These are phyloP conservation scores for Ceratocystis papillata DNA, from an alignment of 2,329 filamentous ascomycete species.

Conservation along the genomic window DNA sequence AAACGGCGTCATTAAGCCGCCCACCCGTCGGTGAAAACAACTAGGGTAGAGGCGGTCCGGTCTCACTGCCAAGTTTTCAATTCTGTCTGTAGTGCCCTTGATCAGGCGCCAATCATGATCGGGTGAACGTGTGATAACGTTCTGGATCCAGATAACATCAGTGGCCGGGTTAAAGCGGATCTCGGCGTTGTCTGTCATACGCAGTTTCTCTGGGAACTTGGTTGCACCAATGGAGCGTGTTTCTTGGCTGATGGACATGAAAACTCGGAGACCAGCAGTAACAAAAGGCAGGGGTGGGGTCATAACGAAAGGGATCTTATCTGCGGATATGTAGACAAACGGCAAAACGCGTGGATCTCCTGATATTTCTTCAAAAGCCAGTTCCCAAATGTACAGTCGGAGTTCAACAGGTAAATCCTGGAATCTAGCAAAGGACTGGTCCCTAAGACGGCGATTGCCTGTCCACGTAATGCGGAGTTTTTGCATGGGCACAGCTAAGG, in stretches of 20 bases:
- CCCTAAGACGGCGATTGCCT: conserved; percentile 4
- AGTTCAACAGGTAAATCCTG: conserved; percentile 15
- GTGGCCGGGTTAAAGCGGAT: conserved; percentile 14
- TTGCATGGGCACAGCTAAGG: not conserved
- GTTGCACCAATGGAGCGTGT: conserved; percentile 15
- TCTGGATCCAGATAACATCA: conserved; percentile 18
- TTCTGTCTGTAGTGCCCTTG: conserved; percentile 1
- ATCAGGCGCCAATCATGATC: not conserved
- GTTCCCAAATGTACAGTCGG: conserved; percentile 18
- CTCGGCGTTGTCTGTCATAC: not conserved
- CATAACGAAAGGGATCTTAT: not conserved
- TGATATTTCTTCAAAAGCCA: conserved; percentile 16
- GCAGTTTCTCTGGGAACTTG: conserved; percentile 9
- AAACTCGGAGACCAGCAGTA: conserved; percentile 8
- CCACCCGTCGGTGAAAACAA: not conserved
- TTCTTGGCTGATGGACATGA: conserved; percentile 20
- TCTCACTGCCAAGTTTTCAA: conserved; percentile 17
- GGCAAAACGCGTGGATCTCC: conserved; percentile 12
- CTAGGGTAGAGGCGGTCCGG: not conserved
- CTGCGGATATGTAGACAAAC: not conserved
- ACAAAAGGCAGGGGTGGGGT: not conserved
- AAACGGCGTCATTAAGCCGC: conserved; percentile 2
- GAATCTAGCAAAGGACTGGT: conserved; percentile 14
- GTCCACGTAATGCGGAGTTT: conserved; percentile 13
- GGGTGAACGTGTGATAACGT: not conserved